Evolutionary conservation across 2,329 filamentous ascomycete species (phyloP), one percentile per base, ranked within the genome.

Genomic region (Alternaria sp.): DNA sequence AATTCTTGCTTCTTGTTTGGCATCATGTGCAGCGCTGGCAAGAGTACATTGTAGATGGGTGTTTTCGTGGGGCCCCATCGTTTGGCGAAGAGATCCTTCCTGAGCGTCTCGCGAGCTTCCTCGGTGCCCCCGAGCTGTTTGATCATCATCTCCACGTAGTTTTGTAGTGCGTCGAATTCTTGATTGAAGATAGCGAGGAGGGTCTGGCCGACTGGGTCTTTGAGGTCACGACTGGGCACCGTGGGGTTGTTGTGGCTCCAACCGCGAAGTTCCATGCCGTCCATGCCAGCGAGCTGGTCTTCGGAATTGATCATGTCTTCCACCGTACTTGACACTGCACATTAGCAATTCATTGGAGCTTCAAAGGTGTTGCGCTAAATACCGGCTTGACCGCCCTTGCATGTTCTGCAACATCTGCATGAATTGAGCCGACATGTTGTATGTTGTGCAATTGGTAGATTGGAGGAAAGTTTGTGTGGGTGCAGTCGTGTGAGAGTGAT

Each of bases 221-320:
- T 65, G 12, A 69, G 57, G 56, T 68, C 63, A 28, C 64, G 66
- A n/a, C 56, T 59, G 1, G 67, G 62, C 3, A 56, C 46, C 5
- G 63, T 55, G n/a, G 64, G 59, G 19, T 58, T 59, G 25, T 59
- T 19, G 4, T 57, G 32, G 5, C 59, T 46, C 62, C 62, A 68
- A 19, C 67, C 67, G 17, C 67, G 60, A n/a, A 68, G 57, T 51
- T 68, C 64, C 61, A 68, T 64, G 15, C 47, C 67, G 13, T 68
- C 67, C 61, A 63, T 63, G 28, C 67, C 67, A 15, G 57, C 44
- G 15, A 68, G 55, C 17, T 65, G 59, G 21, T 67, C 65, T 23
- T 57, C 25, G 10, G 67, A 68, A 11, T 62, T 30, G 30, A 19
- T 46, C 4, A 68, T 56, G 25, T 68, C 64, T 13, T 58, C 51